Evolutionary conservation across 2,329 filamentous ascomycete genomes (phyloP).

Genomic region (Xylaria digitata): DNA sequence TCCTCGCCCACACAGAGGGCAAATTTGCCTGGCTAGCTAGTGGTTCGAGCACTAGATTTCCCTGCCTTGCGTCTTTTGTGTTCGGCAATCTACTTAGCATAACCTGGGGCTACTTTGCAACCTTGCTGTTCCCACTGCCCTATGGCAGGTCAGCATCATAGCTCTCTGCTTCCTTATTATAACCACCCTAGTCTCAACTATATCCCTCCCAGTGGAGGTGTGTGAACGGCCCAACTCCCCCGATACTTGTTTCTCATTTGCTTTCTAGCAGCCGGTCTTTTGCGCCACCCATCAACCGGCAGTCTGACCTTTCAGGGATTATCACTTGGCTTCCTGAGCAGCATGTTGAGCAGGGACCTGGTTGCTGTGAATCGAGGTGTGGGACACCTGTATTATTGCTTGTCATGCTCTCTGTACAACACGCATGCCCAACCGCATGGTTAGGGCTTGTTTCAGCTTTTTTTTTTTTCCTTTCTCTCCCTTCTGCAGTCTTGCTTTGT

Average conservation of each 20-base stretch:
- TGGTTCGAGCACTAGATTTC: constrained; percentile 45
- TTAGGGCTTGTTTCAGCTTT: constrained; percentile 59
- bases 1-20: constrained; percentile 35
- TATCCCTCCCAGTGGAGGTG: constrained; percentile 52
- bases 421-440: constrained; percentile 55
- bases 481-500: constrained; percentile 54
- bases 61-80: constrained; percentile 42
- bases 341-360: constrained; percentile 47
- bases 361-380: constrained; percentile 47
- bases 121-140: constrained; percentile 49
- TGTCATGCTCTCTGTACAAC: constrained; percentile 51
- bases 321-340: constrained; percentile 46
- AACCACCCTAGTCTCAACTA: constrained; percentile 50
- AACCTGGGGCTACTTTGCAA: constrained; percentile 49
- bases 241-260: constrained; percentile 46
- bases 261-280: constrained; percentile 45
- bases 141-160: constrained; percentile 51
- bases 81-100: constrained; percentile 51
- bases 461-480: constrained; percentile 52
- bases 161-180: constrained; percentile 50
- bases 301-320: constrained; percentile 46
- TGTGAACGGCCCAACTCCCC: constrained; percentile 47
- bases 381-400: constrained; percentile 52
- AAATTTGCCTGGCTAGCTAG: constrained; percentile 40
- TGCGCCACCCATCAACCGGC: constrained; percentile 46